Conservation (phyloP, 192 early-diverging fungal species). For the Paraglomus brasilianum region DNA sequence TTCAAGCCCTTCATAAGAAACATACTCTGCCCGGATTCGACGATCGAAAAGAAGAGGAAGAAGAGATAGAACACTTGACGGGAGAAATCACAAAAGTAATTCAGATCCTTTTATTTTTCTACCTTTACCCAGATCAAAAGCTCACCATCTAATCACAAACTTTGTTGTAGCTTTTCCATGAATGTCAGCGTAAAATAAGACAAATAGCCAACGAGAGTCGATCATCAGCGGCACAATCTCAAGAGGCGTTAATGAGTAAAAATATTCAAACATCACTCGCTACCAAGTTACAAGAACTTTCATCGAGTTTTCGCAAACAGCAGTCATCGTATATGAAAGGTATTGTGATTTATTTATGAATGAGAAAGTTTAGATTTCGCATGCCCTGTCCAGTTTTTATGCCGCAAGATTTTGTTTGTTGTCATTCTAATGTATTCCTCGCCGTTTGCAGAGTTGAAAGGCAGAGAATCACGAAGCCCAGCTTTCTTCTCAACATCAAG, state of each 20-base stretch:
- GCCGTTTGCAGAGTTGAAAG: slow-evolving; percentile 41
- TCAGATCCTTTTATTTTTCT: neutral
- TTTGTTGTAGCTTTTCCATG: slow-evolving; percentile 70
- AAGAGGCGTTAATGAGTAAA: slow-evolving; percentile 64
- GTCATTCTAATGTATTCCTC: slow-evolving; percentile 35
- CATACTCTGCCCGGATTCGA: slow-evolving; percentile 94
- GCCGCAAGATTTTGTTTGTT: no score
- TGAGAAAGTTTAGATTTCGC: no score
- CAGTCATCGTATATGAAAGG: slow-evolving; percentile 89
- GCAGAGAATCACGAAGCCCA: slow-evolving; percentile 39
- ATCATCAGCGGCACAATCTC: slow-evolving; percentile 44
- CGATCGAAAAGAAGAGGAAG: slow-evolving; percentile 75
- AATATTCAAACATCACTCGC: slow-evolving; percentile 93
- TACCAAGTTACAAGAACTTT: slow-evolving; percentile 83
- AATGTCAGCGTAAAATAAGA: slow-evolving; percentile 77
- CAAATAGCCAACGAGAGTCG: slow-evolving; percentile 57
- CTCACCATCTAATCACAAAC: no score
- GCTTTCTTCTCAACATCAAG: slow-evolving; percentile 38
- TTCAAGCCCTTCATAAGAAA: slow-evolving; percentile 83
- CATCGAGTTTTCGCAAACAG: slow-evolving; percentile 76
- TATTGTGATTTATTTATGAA: slow-evolving; percentile 44
- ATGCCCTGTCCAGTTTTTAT: no score
- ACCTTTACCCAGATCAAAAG: neutral
- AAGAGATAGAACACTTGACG: slow-evolving; percentile 79
- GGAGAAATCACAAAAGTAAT: slow-evolving; percentile 79